Conservation (phyloP, 768 basidiomycete genomes). For the Tubosaeta sp. region DNA sequence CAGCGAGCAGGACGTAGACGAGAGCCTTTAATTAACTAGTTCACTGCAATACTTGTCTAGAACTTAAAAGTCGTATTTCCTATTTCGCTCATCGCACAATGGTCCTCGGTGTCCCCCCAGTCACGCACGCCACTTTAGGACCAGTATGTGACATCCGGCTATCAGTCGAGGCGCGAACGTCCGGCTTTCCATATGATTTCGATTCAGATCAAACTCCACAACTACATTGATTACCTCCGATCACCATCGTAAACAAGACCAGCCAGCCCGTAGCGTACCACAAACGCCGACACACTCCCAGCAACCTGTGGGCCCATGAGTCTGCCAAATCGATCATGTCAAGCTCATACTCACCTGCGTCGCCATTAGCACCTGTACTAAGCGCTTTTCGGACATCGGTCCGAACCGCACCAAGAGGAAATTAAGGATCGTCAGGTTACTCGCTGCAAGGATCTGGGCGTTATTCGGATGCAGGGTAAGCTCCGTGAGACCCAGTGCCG, state of each 20-base stretch:
- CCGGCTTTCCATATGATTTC: too few relatives aligned
- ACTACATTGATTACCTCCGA: constrained; percentile 48
- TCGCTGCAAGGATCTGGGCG: constrained; percentile 61
- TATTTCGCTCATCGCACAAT: too few relatives aligned
- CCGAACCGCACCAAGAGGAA: constrained; percentile 76
- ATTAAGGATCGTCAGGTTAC: constrained; percentile 92
- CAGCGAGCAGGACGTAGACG: too few relatives aligned
- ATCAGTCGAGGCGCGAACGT: too few relatives aligned
- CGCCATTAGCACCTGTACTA: constrained; percentile 69
- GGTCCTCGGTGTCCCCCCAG: too few relatives aligned
- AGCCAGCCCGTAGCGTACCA: constrained; percentile 85
- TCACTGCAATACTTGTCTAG: too few relatives aligned
- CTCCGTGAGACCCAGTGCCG: constrained; percentile 60
- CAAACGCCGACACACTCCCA: constrained; percentile 80
- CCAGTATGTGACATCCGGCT: too few relatives aligned
- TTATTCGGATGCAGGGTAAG: constrained; percentile 53
- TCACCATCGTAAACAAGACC: constrained; percentile 90
- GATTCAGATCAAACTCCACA: constrained; percentile 22
- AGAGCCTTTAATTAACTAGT: too few relatives aligned
- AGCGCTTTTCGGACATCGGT: constrained; percentile 77
- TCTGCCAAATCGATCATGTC: not conserved
- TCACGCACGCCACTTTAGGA: too few relatives aligned
- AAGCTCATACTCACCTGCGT: constrained; percentile 54
- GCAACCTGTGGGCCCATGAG: constrained; percentile 42
- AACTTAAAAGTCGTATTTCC: too few relatives aligned